Evolutionary conservation across 2,329 filamentous ascomycete species (phyloP), one percentile per base, ranked within the genome.

Genomic region (Sphaerostilbella broomeana): DNA sequence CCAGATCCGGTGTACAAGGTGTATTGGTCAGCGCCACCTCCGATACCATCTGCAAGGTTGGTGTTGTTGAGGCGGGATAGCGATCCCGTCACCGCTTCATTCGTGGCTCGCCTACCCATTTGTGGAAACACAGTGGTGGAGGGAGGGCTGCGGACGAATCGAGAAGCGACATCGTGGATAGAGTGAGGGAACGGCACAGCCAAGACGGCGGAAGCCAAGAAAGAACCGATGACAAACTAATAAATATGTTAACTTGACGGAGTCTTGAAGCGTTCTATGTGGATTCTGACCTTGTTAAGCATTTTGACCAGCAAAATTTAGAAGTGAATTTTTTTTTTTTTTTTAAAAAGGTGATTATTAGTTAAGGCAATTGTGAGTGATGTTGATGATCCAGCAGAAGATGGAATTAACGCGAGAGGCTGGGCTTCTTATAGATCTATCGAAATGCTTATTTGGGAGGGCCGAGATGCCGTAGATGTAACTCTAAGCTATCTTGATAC

Each of bases 21-120:
- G 43, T 63, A 63, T 3, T 30, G 24, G 43, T 61, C 59, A 8
- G 26, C 22, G 18, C 53, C 53, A 28, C 29, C 34, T 16, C 51
- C 50, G 18, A 42, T 30, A 9, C 47, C 47, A 15, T 44, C 42
- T 7, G 10, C 8, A 26, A 44, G 40, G 15, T 42, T 29, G 30
- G 40, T 47, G 27, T 46, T 44, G 27, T 35, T 25, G 13, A 35
- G 19, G 16, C 36, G 35, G 10, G 41, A 35, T 5, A 36, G 24
- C 8, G 29, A 25, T 2, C 38, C 30, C n/a, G 16, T 43, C n/a
- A 43, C 41, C 12, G 2, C 31, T 13, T 43, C 42, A 6, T 27
- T 27, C 2, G 42, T 41, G 5, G 33, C 21, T n/a, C 38, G 38
- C 3, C 16, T 15, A 6, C 24, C 19, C 16, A 41, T 20, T 7